These are phyloP conservation scores for Hordeum vulgare DNA, from an alignment of 176 grass and related monocot genomes.

Conservation along the genomic window MorexV3_pseudomolecules_assembly NC_058519.1:521637505-521638004, in stretches of 20 bases:
- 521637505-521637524: constrained; percentile 23
- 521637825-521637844: constrained; percentile 64
- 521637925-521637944: constrained; percentile 53
- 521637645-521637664: constrained; percentile 83
- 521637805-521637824: not conserved
- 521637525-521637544: constrained; percentile 31
- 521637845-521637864: constrained; percentile 81
- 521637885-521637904: constrained; percentile 65
- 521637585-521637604: not conserved
- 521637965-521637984: constrained; percentile 50
- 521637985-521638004: constrained; percentile 41
- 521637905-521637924: constrained; percentile 74
- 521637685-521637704: constrained; percentile 64
- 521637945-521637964: constrained; percentile 38
- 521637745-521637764: constrained; percentile 66
- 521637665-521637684: constrained; percentile 69
- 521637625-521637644: constrained; percentile 50
- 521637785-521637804: not conserved
- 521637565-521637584: not conserved
- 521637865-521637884: constrained; percentile 83
- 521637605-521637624: constrained; percentile 32
- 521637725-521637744: constrained; percentile 63
- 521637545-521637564: constrained; percentile 22
- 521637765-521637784: not conserved
- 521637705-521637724: constrained; percentile 66